Percentiles rank a stretch among this genome's conserved stretches.
Evolutionary conservation across 805 yeast species (phyloP).

Genomic region (Wickerhamomyces bovis): DNA sequence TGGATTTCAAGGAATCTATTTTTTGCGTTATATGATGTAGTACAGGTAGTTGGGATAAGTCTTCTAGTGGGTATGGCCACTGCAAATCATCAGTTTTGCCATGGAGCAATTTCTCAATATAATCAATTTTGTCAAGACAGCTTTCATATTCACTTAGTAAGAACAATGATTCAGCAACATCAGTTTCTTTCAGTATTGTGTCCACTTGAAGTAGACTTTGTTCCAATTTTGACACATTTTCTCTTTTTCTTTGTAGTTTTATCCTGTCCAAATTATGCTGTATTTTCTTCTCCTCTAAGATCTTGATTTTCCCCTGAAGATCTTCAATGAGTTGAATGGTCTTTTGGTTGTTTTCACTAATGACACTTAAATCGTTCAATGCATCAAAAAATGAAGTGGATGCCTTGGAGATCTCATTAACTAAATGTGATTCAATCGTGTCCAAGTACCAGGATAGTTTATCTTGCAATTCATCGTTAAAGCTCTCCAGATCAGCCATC

Average conservation of each 20-base stretch:
- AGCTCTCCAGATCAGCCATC: constrained; percentile 41
- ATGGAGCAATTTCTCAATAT: constrained; percentile 50
- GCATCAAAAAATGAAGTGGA: constrained; percentile 83
- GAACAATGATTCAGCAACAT: constrained; percentile 42
- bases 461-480: constrained; percentile 63
- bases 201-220: constrained; percentile 48
- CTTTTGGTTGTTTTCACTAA: constrained; percentile 47
- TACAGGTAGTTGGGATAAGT: constrained; percentile 27
- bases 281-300: constrained; percentile 44
- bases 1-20: constrained; percentile 49
- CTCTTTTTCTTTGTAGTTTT: constrained; percentile 43
- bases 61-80: constrained; percentile 36
- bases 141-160: constrained; percentile 40
- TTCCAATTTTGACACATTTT: constrained; percentile 58
- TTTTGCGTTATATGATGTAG: constrained; percentile 39
- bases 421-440: constrained; percentile 72
- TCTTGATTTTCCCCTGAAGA: constrained; percentile 40
- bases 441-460: constrained; percentile 79
- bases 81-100: constrained; percentile 39
- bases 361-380: constrained; percentile 65
- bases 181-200: constrained; percentile 38
- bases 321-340: constrained; percentile 43
- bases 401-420: constrained; percentile 77
- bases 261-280: constrained; percentile 44
- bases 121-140: constrained; percentile 53